Conservation (phyloP, 768 basidiomycete species). For the Pisolithus albus region DNA sequence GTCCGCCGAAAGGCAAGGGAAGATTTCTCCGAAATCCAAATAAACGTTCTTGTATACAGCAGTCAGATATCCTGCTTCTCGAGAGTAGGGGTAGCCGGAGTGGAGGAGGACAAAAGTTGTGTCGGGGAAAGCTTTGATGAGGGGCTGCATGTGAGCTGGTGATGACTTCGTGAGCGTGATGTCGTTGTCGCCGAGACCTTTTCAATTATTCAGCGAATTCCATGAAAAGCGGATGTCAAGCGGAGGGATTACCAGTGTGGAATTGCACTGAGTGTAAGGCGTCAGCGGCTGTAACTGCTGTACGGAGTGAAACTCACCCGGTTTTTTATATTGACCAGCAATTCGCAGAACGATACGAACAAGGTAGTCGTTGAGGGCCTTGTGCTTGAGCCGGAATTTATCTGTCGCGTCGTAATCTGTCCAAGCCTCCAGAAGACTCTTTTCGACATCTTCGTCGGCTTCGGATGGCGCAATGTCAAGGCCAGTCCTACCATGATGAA, state of each 20-base stretch:
- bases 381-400: slow-evolving; percentile 50
- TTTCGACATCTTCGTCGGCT: slow-evolving; percentile 23
- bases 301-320: slow-evolving; percentile 37
- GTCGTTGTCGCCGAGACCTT: slow-evolving; percentile 65
- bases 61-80: slow-evolving; percentile 72
- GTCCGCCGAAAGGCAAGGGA: slow-evolving; percentile 55
- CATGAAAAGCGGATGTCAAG: neutral
- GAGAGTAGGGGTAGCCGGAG: slow-evolving; percentile 70
- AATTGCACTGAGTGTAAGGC: slow-evolving; percentile 56
- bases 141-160: slow-evolving; percentile 59
- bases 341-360: slow-evolving; percentile 50
- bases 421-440: slow-evolving; percentile 27
- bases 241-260: slow-evolving; percentile 46
- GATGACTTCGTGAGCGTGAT: slow-evolving; percentile 51
- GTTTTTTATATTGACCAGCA: slow-evolving; percentile 47
- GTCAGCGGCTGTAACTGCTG: neutral
- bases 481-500: slow-evolving; percentile 42
- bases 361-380: slow-evolving; percentile 59
- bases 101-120: slow-evolving; percentile 66
- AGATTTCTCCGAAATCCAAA: slow-evolving; percentile 76
- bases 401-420: slow-evolving; percentile 30
- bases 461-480: slow-evolving; percentile 41
- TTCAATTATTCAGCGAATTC: neutral
- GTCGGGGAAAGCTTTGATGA: slow-evolving; percentile 57
- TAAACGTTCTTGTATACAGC: slow-evolving; percentile 69